Evolutionary conservation across 1,284 basidiomycete species (phyloP).

Genomic region (Ustilago loliicola): DNA sequence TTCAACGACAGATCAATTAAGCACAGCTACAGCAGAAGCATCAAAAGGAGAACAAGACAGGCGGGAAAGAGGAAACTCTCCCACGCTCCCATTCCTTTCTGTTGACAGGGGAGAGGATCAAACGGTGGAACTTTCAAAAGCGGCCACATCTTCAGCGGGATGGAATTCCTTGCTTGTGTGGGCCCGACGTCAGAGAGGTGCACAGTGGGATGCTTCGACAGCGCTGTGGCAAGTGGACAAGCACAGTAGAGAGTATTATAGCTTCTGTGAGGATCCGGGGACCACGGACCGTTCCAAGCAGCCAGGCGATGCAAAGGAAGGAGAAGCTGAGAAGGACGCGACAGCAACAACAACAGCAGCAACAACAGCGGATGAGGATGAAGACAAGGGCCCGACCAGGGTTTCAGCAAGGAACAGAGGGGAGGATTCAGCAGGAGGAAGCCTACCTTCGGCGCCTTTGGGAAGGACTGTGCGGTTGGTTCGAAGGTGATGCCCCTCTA

Average conservation of each 20-base stretch:
- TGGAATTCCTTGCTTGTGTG: slow-evolving; percentile 64
- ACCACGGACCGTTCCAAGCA: slow-evolving; percentile 32
- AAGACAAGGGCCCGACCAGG: slow-evolving; percentile 30
- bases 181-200: slow-evolving; percentile 59
- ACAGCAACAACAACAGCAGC: not conserved
- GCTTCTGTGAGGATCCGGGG: slow-evolving; percentile 33
- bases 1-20: not conserved
- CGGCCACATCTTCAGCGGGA: slow-evolving; percentile 56
- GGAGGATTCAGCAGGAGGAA: slow-evolving; percentile 14
- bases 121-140: slow-evolving; percentile 45
- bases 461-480: slow-evolving; percentile 27
- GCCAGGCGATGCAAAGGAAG: slow-evolving; percentile 3
- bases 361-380: slow-evolving; percentile 11
- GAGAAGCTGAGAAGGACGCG: not conserved
- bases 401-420: slow-evolving; percentile 20
- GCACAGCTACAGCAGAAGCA: slow-evolving; percentile 3
- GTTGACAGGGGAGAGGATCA: slow-evolving; percentile 29
- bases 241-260: slow-evolving; percentile 52
- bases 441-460: slow-evolving; percentile 20
- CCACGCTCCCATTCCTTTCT: slow-evolving; percentile 35
- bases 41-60: slow-evolving; percentile 7
- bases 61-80: slow-evolving; percentile 39
- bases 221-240: slow-evolving; percentile 56
- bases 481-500: slow-evolving; percentile 12
- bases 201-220: slow-evolving; percentile 61